Percentiles rank a stretch among this genome's conserved stretches.
These are phyloP conservation scores for Rhizopus delemar DNA, from an alignment of 371 early-diverging fungal genomes.

Conservation along the genomic window DNA sequence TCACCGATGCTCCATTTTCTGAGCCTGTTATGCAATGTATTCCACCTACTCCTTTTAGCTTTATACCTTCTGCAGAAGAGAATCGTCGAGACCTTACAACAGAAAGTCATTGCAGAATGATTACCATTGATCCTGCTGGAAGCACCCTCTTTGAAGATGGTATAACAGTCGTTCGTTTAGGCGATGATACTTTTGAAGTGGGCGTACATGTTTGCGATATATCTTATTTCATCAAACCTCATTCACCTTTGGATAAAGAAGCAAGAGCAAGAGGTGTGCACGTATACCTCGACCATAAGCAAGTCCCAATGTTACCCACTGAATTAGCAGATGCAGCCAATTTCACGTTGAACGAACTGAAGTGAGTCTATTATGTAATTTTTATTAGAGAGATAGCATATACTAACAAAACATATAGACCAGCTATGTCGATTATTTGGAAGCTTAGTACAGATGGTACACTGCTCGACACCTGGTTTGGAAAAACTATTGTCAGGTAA, in stretches of 20 bases:
- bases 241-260: slow-evolving; percentile 88
- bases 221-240: slow-evolving; percentile 88
- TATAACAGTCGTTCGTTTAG: slow-evolving; percentile 69
- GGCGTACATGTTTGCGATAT: slow-evolving; percentile 99
- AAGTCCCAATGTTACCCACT: slow-evolving; percentile 97
- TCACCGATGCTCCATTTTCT: slow-evolving; percentile 58
- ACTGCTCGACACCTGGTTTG: slow-evolving; percentile 70
- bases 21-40: slow-evolving; percentile 69
- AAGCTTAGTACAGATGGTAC: slow-evolving; percentile 73
- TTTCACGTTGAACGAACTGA: slow-evolving; percentile 31
- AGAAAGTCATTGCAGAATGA: background rate
- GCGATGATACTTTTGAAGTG: slow-evolving; percentile 79
- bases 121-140: slow-evolving; percentile 23
- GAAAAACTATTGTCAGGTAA: slow-evolving; percentile 81
- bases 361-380: slow-evolving; percentile 20
- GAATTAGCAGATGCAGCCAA: slow-evolving; percentile 73
- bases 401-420: slow-evolving; percentile 34
- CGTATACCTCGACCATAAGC: slow-evolving; percentile 88
- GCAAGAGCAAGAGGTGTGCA: slow-evolving; percentile 91
- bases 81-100: slow-evolving; percentile 67
- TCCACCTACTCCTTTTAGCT: slow-evolving; percentile 37
- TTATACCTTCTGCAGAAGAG: slow-evolving; percentile 51
- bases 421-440: slow-evolving; percentile 91
- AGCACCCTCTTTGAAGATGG: slow-evolving; percentile 87
- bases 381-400: background rate